Percentiles rank a stretch among this genome's conserved stretches.
phyloP scores from a whole-genome alignment of 2,329 filamentous ascomycete species.

The Penicillium sp. region DNA sequence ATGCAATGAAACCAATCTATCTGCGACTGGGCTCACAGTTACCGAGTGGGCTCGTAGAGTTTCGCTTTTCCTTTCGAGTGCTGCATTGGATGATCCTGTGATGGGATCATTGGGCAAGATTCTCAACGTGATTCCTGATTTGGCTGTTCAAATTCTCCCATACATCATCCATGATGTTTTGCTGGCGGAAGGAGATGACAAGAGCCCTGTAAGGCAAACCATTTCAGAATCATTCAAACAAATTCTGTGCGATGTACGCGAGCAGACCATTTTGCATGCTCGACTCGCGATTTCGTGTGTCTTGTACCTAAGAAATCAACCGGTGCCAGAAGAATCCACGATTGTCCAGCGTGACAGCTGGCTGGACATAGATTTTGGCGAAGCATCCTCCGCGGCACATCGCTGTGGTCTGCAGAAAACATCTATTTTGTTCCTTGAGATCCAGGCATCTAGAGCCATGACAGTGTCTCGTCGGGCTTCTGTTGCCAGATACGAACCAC shows the following conservation, averaged over 20 bases:
- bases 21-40: constrained; percentile 25
- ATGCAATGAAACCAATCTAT: constrained; percentile 17
- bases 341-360: constrained; percentile 79
- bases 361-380: constrained; percentile 79
- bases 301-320: constrained; percentile 85
- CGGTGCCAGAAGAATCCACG: constrained; percentile 73
- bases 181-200: constrained; percentile 66
- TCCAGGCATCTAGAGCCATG: constrained; percentile 62
- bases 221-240: constrained; percentile 69
- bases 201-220: constrained; percentile 61
- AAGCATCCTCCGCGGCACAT: constrained; percentile 72
- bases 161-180: constrained; percentile 85
- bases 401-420: constrained; percentile 85
- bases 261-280: constrained; percentile 62
- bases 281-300: constrained; percentile 77
- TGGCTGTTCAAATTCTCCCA: constrained; percentile 77
- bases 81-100: constrained; percentile 66
- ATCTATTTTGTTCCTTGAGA: constrained; percentile 81
- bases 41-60: constrained; percentile 41
- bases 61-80: constrained; percentile 59
- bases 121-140: constrained; percentile 66
- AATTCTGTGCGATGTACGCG: constrained; percentile 60
- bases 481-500: constrained; percentile 55
- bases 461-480: constrained; percentile 71
- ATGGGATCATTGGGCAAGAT: constrained; percentile 71